Evolutionary conservation across 1,284 basidiomycete genomes (phyloP).

Genomic region (Coniferiporia sulphurascens): DNA sequence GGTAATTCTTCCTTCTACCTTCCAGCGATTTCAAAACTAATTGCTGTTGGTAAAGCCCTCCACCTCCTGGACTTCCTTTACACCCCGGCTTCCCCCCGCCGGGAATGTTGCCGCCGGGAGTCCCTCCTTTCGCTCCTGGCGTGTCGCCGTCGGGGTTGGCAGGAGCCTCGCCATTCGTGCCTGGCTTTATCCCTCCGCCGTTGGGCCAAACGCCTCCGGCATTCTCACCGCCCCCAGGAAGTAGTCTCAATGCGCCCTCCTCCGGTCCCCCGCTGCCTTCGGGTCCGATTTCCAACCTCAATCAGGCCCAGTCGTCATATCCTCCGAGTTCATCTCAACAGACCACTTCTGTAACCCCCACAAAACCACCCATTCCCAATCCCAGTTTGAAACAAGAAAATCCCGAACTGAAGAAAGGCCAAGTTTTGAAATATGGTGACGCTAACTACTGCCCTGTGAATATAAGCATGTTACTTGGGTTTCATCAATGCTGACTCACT

Average conservation of each 20-base stretch:
- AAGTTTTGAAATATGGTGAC: constrained; percentile 70
- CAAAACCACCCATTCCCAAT: constrained; percentile 51
- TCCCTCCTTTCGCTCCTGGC: constrained; percentile 22
- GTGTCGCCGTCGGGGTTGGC: constrained; percentile 21
- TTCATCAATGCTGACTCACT: constrained; percentile 1
- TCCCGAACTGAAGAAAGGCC: constrained; percentile 71
- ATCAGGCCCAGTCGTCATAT: constrained; percentile 6
- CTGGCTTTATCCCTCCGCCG: constrained; percentile 11
- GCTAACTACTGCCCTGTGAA: constrained; percentile 73
- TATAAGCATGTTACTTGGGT: constrained; percentile 17
- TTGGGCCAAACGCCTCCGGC: constrained; percentile 9
- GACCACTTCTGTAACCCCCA: constrained; percentile 27
- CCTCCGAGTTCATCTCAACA: constrained; percentile 22
- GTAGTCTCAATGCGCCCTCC: constrained; percentile 13
- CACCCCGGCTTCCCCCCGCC: constrained; percentile 27
- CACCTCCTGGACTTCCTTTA: constrained; percentile 24
- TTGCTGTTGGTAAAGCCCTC: constrained; percentile 31
- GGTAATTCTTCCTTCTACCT: constrained; percentile 34
- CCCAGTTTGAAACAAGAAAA: constrained; percentile 57
- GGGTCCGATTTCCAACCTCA: background rate
- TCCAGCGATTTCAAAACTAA: background rate
- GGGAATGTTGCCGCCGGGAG: constrained; percentile 19
- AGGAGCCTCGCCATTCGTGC: constrained; percentile 23
- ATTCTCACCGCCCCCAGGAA: constrained; percentile 24
- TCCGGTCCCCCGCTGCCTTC: background rate